Evolutionary conservation across 1,139 yeast species (phyloP).

Genomic region (Wickerhamiella pararugosa): DNA sequence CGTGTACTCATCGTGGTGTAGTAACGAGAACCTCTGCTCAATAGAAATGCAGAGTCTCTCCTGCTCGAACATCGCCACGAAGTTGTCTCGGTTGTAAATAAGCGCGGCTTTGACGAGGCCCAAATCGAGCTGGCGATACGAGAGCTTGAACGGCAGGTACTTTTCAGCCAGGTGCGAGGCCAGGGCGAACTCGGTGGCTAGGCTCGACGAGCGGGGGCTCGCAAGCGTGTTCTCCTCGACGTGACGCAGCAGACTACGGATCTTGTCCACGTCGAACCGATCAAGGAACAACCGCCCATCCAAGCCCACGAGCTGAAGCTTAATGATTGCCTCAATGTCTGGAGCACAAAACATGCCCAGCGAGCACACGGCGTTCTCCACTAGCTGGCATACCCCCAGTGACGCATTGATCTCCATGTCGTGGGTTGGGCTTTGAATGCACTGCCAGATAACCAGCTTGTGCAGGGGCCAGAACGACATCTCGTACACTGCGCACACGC

Average conservation of each 20-base stretch:
- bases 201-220: background rate
- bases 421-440: conserved; percentile 1
- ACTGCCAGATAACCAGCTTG: conserved; percentile 6
- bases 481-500: conserved; percentile 4
- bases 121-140: background rate
- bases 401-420: conserved; percentile 3
- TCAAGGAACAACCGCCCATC: background rate
- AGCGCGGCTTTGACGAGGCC: background rate
- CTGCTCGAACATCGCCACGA: background rate
- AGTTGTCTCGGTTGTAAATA: background rate
- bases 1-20: conserved; percentile 1
- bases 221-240: background rate
- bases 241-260: conserved; percentile 2
- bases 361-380: background rate
- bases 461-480: conserved; percentile 7
- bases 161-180: conserved; percentile 1
- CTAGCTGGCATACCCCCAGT: background rate
- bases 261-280: conserved; percentile 2
- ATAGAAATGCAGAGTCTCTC: background rate
- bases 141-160: conserved; percentile 1
- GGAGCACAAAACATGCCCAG: background rate
- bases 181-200: background rate
- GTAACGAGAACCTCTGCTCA: background rate
- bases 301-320: conserved; percentile 1
- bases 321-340: conserved; percentile 3